Evolutionary conservation across 495 filamentous ascomycete species (phyloP), one percentile per base, ranked within the genome.

Genomic region (Lasiosphaeria ovina): DNA sequence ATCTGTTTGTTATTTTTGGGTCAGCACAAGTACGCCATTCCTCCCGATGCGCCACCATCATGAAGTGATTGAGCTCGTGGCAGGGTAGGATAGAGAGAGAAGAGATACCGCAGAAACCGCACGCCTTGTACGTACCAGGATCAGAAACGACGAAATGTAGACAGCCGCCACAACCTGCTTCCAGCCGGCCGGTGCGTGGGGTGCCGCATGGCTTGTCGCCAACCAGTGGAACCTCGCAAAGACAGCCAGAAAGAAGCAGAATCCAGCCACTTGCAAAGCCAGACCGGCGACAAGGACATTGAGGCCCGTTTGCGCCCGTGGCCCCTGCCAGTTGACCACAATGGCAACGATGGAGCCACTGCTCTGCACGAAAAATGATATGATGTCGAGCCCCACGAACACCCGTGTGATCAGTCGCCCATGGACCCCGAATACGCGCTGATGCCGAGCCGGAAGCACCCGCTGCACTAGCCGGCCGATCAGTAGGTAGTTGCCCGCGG

Each of bases 101-200:
- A 2, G 2, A 24, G 24, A 24, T n/a, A n/a, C n/a, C n/a, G n/a
- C n/a, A n/a, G 24, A 24, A 24, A 24, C 24, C 24, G 24, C 24
- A 24, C 24, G 24, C 24, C 0, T 24, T 24, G 24, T 24, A 65
- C 65, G 4, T 57, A 88, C 66, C 55, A 89, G 62, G 54, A 91
- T 89, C 16, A 88, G 69, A 0, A 65, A 64, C 44, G 79, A 82
- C 14, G 77, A 79, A 9, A 57, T 57, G 62, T 85, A 88, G 0
- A 89, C 76, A 24, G 81, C 76, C 6, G 62, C 51, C 47, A 89
- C 66, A 47, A 84, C 75, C 36, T 74, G 75, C 52, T 69, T 62
- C 87, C 87, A 89, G 6, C 53, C 53, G 2, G 5, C 17, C 24
- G 61, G 57, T 32, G 57, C 61, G 5, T 55, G 49, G 12, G 1